These are phyloP conservation scores for Botrytis tulipae DNA, from an alignment of 2,329 filamentous ascomycete species.

Conservation along the genomic window DNA sequence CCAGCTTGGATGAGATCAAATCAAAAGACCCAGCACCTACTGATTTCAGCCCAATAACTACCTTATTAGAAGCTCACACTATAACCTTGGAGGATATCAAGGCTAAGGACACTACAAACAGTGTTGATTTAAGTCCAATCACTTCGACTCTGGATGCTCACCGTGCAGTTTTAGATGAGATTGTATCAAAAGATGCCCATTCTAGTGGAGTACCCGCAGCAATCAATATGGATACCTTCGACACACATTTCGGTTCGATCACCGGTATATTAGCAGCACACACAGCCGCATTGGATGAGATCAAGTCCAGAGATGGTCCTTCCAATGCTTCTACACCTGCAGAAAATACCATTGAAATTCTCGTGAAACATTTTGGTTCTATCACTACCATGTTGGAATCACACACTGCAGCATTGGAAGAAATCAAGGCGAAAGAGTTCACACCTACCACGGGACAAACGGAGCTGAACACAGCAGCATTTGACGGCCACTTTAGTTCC, in stretches of 20 bases:
- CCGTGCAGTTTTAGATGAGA: conserved; percentile 18
- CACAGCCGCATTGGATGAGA: conserved; percentile 25
- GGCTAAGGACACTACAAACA: not conserved
- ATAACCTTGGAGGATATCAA: conserved; percentile 26
- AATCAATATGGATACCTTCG: conserved; percentile 3
- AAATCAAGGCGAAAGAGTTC: conserved; percentile 23
- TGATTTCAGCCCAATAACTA: not conserved
- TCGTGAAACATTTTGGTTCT: conserved; percentile 20
- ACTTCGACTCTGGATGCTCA: conserved; percentile 17
- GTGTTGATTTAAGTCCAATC: conserved; percentile 9
- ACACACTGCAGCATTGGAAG: conserved; percentile 26
- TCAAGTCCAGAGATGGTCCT: conserved; percentile 21
- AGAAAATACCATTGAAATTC: not conserved
- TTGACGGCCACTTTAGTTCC: conserved; percentile 21
- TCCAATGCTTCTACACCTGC: not conserved
- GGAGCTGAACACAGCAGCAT: not conserved
- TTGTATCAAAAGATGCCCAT: conserved; percentile 12
- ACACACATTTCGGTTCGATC: conserved; percentile 23
- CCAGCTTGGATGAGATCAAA: not conserved
- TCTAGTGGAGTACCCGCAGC: not conserved
- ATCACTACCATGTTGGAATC: conserved; percentile 22
- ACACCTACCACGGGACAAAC: not conserved
- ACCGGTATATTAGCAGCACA: conserved; percentile 23
- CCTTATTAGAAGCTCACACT: not conserved
- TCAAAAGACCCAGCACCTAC: not conserved